These are phyloP conservation scores for Neurospora sp. DNA, from an alignment of 495 filamentous ascomycete species.

Conservation along the genomic window DNA sequence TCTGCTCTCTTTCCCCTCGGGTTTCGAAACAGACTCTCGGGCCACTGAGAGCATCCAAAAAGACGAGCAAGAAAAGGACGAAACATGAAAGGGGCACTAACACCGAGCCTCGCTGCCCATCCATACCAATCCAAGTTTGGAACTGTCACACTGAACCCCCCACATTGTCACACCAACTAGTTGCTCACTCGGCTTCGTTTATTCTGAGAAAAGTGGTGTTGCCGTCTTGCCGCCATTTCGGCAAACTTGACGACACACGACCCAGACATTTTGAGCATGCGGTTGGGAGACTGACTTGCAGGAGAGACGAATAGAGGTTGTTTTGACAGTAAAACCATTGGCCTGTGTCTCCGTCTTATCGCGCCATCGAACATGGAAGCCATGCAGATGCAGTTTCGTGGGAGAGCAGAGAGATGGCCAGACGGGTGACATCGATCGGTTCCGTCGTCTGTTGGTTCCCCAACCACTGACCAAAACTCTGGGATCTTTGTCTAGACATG, in stretches of 20 bases:
- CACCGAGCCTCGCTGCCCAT: neutral
- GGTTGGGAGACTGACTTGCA: slow-evolving; percentile 5
- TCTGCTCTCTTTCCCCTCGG: neutral
- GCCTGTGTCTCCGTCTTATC: slow-evolving; percentile 9
- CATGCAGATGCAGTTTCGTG: slow-evolving; percentile 10
- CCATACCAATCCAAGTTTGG: neutral
- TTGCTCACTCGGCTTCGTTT: neutral
- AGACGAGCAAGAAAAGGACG: neutral
- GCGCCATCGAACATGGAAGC: slow-evolving; percentile 10
- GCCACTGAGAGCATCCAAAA: neutral
- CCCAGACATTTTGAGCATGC: neutral
- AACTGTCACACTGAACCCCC: neutral
- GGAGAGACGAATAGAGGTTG: neutral
- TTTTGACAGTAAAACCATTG: slow-evolving; percentile 2
- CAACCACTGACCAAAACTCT: slow-evolving; percentile 10
- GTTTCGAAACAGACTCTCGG: neutral
- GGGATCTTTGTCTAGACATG: neutral
- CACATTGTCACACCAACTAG: neutral
- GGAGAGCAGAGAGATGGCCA: neutral
- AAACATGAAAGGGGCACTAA: neutral
- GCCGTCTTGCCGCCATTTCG: neutral
- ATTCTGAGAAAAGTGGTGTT: neutral
- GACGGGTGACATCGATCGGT: slow-evolving; percentile 4
- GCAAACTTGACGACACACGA: neutral
- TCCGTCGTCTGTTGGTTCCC: slow-evolving; percentile 8